Evolutionary conservation across 176 grass and related monocot species (phyloP).

Genomic region (Urochloa ruziziensis): DNA sequence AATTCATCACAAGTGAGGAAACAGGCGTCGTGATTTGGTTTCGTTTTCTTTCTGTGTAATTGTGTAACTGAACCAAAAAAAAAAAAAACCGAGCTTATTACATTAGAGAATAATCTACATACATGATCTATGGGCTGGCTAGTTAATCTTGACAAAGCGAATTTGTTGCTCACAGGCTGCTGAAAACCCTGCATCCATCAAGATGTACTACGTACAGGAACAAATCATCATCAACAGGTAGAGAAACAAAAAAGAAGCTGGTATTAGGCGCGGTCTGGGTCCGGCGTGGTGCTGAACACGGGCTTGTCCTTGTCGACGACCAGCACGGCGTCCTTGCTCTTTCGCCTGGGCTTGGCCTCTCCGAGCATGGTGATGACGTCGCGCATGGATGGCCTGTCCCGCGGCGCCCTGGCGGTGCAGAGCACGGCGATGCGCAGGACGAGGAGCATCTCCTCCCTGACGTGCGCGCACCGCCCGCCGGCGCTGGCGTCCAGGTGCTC

Average conservation of each 20-base stretch:
- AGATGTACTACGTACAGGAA: conserved; percentile 54
- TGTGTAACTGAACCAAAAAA: neutral
- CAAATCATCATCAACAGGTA: neutral
- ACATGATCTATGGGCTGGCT: conserved; percentile 25
- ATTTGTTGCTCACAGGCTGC: neutral
- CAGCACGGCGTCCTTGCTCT: conserved; percentile 34
- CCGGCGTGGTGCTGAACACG: conserved; percentile 69
- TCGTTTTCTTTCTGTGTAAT: neutral
- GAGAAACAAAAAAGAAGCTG: neutral
- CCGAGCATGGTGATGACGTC: conserved; percentile 89
- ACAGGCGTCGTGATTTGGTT: neutral
- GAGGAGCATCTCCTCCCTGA: conserved; percentile 94
- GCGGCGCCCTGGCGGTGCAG: conserved; percentile 81
- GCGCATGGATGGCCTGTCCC: conserved; percentile 85
- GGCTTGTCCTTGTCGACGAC: conserved; percentile 80
- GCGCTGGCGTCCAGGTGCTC: conserved; percentile 60
- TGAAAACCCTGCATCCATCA: conserved; percentile 12
- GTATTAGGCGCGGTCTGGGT: conserved; percentile 44
- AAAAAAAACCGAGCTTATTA: neutral
- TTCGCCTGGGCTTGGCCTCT: conserved; percentile 87
- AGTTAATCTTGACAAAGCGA: conserved; percentile 17
- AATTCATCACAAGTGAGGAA: no score
- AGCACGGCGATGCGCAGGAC: conserved; percentile 87
- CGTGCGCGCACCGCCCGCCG: conserved; percentile 65
- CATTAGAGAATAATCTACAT: conserved; percentile 35